These are phyloP conservation scores for Dryas drummondii DNA, from an alignment of 306 rosid genomes.

Conservation along the genomic window DNA sequence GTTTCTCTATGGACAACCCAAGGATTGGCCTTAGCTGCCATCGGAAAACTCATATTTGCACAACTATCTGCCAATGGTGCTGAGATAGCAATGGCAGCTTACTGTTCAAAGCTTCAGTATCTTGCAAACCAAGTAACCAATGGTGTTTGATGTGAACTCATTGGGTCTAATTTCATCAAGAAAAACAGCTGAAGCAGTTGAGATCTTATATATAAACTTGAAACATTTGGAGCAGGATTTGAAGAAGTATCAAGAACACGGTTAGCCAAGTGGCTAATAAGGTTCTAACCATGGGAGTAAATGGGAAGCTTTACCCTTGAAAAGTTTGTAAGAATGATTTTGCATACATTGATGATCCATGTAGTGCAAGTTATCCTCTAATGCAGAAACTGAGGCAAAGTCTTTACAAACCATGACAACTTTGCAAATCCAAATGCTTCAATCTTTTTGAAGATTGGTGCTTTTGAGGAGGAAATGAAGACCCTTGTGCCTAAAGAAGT, in stretches of 20 bases:
- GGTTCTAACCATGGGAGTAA: constrained; percentile 27
- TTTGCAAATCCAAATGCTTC: constrained; percentile 27
- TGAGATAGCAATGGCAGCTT: constrained; percentile 42
- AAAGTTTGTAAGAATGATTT: constrained; percentile 41
- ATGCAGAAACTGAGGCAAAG: constrained; percentile 41
- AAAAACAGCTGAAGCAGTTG: constrained; percentile 43
- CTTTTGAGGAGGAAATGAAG: constrained; percentile 44
- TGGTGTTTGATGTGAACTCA: constrained; percentile 46
- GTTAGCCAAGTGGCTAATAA: constrained; percentile 41
- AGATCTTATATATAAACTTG: constrained; percentile 49
- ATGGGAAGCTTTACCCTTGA: constrained; percentile 38
- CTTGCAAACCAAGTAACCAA: constrained; percentile 46
- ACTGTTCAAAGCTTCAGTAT: constrained; percentile 40
- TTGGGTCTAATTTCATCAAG: constrained; percentile 42
- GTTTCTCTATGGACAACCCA: constrained; percentile 49
- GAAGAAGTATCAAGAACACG: constrained; percentile 30
- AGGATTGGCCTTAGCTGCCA: constrained; percentile 45
- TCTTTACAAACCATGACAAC: constrained; percentile 30
- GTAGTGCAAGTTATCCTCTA: constrained; percentile 32
- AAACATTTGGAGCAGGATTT: constrained; percentile 48
- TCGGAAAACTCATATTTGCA: constrained; percentile 45
- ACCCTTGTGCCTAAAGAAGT: constrained; percentile 37
- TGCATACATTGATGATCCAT: constrained; percentile 40
- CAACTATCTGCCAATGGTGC: constrained; percentile 38
- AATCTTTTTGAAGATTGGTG: constrained; percentile 33